Percentiles rank a stretch among this genome's conserved stretches.
Conservation (phyloP, 768 basidiomycete species). For the Auricularia auricula-judae region DNA sequence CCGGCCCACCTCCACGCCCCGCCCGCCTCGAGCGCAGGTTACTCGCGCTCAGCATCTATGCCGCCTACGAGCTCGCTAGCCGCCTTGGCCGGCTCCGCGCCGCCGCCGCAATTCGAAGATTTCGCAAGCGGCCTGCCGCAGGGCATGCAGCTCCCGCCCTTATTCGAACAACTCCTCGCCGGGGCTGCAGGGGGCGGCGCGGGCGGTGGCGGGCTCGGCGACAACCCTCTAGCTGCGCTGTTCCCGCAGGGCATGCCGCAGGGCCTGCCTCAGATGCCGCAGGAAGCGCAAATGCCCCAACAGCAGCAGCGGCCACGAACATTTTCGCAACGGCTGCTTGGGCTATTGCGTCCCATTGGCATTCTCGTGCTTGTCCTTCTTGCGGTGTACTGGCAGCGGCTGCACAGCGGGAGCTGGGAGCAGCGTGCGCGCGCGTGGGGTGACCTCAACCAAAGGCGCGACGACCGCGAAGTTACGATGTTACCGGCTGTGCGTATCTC, state of each 20-base stretch:
- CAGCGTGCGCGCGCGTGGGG: neutral
- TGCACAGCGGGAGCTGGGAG: neutral
- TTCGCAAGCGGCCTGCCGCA: neutral
- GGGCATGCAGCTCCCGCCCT: neutral
- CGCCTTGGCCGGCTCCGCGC: neutral
- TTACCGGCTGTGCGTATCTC: neutral
- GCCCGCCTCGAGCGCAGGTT: too few relatives aligned
- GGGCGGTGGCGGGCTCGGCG: neutral
- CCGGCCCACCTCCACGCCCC: neutral
- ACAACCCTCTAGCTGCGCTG: neutral
- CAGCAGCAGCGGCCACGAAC: neutral
- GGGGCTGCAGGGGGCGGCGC: neutral
- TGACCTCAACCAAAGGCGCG: neutral
- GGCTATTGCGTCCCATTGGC: neutral
- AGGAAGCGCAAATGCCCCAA: neutral
- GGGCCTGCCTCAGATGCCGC: neutral
- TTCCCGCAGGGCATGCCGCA: neutral
- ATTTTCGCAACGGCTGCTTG: neutral
- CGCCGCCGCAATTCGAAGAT: neutral
- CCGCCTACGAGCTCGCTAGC: neutral
- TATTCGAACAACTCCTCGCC: neutral
- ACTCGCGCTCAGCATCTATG: neutral
- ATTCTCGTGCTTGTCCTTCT: neutral
- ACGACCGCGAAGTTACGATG: neutral
- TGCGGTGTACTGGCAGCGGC: neutral